Base-by-base conservation (phyloP, 78 protist genomes). In the Creolimax fragrantissima region DNA sequence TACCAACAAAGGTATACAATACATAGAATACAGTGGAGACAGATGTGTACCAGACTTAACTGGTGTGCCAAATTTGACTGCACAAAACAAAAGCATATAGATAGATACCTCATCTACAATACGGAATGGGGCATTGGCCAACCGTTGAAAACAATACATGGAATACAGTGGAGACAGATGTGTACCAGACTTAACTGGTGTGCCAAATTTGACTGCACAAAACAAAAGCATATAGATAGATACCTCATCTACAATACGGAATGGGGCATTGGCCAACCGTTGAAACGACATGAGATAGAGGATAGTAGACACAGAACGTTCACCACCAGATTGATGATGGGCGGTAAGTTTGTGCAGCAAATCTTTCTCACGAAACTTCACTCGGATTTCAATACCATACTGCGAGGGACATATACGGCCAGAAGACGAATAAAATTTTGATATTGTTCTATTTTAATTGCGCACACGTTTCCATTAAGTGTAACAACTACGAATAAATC, bases 71-170 rank as follows among this genome's bases (percentile, higher is more conserved):
- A n/a, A n/a, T n/a, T n/a, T n/a, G n/a, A n/a, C n/a, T n/a, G n/a
- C n/a, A n/a, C n/a, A n/a, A n/a, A n/a, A n/a, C n/a, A n/a, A n/a
- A n/a, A n/a, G n/a, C n/a, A n/a, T n/a, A n/a, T n/a, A n/a, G n/a
- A n/a, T n/a, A n/a, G n/a, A 97, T 97, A 97, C 97, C 93, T 97
- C 99, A 67, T 97, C 99, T 5, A 97, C 99, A 3, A 97, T 94
- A 5, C 99, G 93, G 90, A 97, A 97, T 5, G 98, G 98, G 35
- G 95, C 91, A 42, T n/a, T 81, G 6, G 95, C 95, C 35, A 95
- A 44, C 41, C 42, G 86, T 90, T 97, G 99, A 35, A 97, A n/a
- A n/a, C n/a, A 85, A 35, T 96, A 42, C 67, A 97, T 92, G 37
- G 96, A 89, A 47, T 95, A 97, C 32, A 97, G 44, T n/a, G n/a